Base-by-base conservation (phyloP, 2,329 filamentous ascomycete genomes). In the Pseudocercospora ulei region DNA sequence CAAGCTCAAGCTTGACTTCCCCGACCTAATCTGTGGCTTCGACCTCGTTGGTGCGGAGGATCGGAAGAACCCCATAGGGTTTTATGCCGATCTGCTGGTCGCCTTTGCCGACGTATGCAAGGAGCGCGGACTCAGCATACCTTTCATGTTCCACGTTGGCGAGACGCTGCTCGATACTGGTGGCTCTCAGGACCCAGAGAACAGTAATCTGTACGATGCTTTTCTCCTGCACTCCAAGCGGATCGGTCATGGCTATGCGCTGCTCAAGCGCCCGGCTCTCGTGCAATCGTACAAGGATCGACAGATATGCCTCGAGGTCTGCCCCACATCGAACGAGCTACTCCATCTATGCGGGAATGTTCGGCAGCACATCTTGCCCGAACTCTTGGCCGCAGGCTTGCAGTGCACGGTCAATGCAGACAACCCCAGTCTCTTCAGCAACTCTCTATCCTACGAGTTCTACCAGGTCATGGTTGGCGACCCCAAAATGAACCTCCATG, bases 271-370 rank as follows among this genome's bases (percentile, higher is more conserved):
- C 54, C 76, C 76, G 0, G 63, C 72, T 23, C 62, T 84, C n/a
- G 73, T 83, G 60, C 64, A 76, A 46, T 63, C 70, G 34, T 81
- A 83, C 70, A 76, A 73, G 58, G 61, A 67, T 41, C 65, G 66
- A n/a, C 66, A 68, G 6, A 72, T 85, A 20, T 82, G 79, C 49
- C 66, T 86, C n/a, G 81, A 86, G 62, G 64, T 82, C 1, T 85
- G 81, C 50, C 81, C 80, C 0, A 83, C 84, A 34, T 84, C 79
- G 1, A 86, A 85, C 53, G 81, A 86, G 64, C 66, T 85, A 0
- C 62, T 85, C 11, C 79, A 81, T 20, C 67, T 86, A 11, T 81
- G 78, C 35, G 70, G 76, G 5, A 70, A 73, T 29, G 70, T 77
- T 40, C 69, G 71, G 23, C 76, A 79, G 7, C 81, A 85, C 52